A percentile compares a stretch with the other conserved stretches of the same genome.
phyloP scores from a whole-genome alignment of 257 asterid genomes.

The Marsdenia floribunda region DNA sequence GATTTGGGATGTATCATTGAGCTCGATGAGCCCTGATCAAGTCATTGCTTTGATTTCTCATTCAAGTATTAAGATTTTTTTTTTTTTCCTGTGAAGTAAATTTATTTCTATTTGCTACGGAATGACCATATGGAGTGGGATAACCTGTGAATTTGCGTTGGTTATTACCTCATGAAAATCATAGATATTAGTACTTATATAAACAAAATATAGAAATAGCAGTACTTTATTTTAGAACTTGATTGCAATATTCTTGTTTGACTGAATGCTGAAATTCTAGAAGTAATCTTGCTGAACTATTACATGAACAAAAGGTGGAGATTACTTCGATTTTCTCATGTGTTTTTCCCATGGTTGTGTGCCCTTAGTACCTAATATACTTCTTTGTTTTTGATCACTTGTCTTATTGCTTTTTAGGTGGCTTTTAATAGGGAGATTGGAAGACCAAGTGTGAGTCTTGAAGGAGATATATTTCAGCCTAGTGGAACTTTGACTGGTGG shows the following conservation, averaged over 20 bases:
- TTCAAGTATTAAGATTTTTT: background rate
- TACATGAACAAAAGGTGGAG: background rate
- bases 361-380: background rate
- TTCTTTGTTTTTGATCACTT: background rate
- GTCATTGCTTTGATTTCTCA: background rate
- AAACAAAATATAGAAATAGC: background rate
- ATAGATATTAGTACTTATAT: background rate
- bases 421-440: constrained; percentile 64
- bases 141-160: background rate
- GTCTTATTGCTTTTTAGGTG: constrained; percentile 45
- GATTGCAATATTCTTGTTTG: background rate
- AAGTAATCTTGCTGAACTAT: background rate
- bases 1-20: background rate
- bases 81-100: background rate
- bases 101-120: background rate
- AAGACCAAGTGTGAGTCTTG: constrained; percentile 70
- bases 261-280: background rate
- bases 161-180: background rate
- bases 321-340: background rate
- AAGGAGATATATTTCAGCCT: constrained; percentile 94
- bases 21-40: background rate
- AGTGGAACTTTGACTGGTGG: constrained; percentile 98
- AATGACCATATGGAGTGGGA: background rate
- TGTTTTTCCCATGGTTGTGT: background rate
- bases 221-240: background rate